Evolutionary conservation across 2,329 filamentous ascomycete genomes (phyloP).

Genomic region (Phyllosticta citribraziliensis): DNA sequence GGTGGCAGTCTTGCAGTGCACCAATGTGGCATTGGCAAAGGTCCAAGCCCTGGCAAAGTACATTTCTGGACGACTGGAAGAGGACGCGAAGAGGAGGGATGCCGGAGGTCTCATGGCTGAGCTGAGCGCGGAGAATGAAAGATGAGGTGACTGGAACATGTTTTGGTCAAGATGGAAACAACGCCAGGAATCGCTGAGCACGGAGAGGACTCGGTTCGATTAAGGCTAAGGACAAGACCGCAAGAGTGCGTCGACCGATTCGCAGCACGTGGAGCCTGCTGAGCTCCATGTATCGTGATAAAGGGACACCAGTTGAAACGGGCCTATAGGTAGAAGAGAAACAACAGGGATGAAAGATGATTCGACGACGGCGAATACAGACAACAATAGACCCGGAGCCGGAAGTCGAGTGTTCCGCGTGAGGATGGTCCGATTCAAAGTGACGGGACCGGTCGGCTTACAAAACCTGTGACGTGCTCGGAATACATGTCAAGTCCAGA

Average conservation of each 20-base stretch:
- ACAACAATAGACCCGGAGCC: neutral
- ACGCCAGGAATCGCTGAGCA: neutral
- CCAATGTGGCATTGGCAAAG: slow-evolving; percentile 63
- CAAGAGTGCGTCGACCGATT: neutral
- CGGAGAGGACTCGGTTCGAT: neutral
- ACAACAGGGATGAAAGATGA: neutral
- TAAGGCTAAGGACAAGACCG: neutral
- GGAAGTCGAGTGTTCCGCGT: neutral
- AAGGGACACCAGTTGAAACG: neutral
- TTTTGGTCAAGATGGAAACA: neutral
- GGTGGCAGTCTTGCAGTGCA: slow-evolving; percentile 64
- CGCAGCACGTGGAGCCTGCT: neutral
- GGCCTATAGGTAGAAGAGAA: neutral
- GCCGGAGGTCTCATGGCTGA: slow-evolving; percentile 71
- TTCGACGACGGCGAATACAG: neutral
- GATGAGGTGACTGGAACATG: slow-evolving; percentile 37
- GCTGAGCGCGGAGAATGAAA: slow-evolving; percentile 75
- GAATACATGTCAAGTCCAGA: neutral
- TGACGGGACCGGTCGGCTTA: neutral
- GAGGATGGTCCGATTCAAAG: neutral
- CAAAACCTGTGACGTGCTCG: neutral
- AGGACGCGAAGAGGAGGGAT: slow-evolving; percentile 69
- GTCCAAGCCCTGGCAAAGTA: slow-evolving; percentile 69
- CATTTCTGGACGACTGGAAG: slow-evolving; percentile 62
- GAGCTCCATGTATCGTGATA: neutral